Percentiles rank a stretch among this genome's conserved stretches.
These are phyloP conservation scores for Ascochyta rabiei DNA, from an alignment of 2,329 filamentous ascomycete species.

Conservation along the genomic window DNA sequence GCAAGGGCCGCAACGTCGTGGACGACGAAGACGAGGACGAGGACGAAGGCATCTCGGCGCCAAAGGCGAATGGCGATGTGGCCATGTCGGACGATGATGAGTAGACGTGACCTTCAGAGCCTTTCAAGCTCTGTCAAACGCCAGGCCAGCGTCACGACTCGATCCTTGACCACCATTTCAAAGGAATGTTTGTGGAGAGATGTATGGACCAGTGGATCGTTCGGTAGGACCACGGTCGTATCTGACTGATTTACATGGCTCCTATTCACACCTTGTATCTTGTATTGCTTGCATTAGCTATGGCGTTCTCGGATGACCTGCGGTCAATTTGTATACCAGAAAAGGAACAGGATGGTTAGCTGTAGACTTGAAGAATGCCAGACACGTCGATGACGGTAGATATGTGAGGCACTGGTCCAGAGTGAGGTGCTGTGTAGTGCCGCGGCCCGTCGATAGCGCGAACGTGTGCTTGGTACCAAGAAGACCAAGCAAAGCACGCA, in stretches of 20 bases:
- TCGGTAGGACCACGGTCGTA: background rate
- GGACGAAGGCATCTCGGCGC: slow-evolving; percentile 30
- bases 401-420: too few species aligned
- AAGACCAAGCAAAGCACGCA: slow-evolving; percentile 27
- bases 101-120: background rate
- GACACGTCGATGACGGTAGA: background rate
- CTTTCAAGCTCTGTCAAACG: background rate
- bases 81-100: slow-evolving; percentile 43
- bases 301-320: slow-evolving; percentile 9
- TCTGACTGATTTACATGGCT: background rate
- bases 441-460: slow-evolving; percentile 22
- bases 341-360: slow-evolving; percentile 1
- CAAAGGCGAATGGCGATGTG: slow-evolving; percentile 30
- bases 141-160: background rate
- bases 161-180: background rate
- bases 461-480: slow-evolving; percentile 21
- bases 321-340: slow-evolving; percentile 10
- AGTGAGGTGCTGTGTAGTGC: background rate
- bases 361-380: slow-evolving; percentile 6
- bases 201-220: background rate
- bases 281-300: slow-evolving; percentile 21
- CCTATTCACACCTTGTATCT: slow-evolving; percentile 1
- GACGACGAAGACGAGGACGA: slow-evolving; percentile 45
- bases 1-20: slow-evolving; percentile 41
- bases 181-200: background rate